Conservation (phyloP, 768 basidiomycete species). For the Cystobasidiopsis lactophilus region DNA sequence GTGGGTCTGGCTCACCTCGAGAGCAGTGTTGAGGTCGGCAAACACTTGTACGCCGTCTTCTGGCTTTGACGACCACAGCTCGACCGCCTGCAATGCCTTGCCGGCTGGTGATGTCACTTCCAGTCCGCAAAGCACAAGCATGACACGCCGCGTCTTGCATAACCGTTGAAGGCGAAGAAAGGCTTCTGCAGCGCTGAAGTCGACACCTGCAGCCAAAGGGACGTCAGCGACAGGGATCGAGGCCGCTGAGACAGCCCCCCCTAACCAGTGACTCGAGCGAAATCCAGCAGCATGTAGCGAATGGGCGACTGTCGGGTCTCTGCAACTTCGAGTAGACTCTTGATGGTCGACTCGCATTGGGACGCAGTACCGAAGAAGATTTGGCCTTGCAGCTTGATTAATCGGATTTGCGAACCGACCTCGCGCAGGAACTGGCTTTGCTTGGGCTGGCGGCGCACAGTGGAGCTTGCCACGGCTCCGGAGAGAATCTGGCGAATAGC, state of each 20-base stretch:
- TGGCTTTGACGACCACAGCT: slow-evolving; percentile 39
- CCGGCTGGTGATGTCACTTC: slow-evolving; percentile 40
- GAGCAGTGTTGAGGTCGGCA: slow-evolving; percentile 58
- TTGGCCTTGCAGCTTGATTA: slow-evolving; percentile 73
- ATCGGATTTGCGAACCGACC: slow-evolving; percentile 58
- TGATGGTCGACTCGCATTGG: slow-evolving; percentile 66
- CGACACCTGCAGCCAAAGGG: slow-evolving; percentile 39
- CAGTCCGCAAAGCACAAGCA: slow-evolving; percentile 74
- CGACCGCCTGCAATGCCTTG: slow-evolving; percentile 52
- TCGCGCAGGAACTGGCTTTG: slow-evolving; percentile 81
- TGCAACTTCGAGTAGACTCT: slow-evolving; percentile 45
- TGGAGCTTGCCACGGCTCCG: slow-evolving; percentile 65
- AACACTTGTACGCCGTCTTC: slow-evolving; percentile 44
- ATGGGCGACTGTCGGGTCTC: slow-evolving; percentile 54
- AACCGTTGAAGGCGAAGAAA: slow-evolving; percentile 76
- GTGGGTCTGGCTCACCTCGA: slow-evolving; percentile 34
- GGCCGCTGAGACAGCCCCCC: no score
- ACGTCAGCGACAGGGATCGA: not conserved
- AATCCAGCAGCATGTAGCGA: slow-evolving; percentile 72
- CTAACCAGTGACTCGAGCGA: slow-evolving; percentile 41
- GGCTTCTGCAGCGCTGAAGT: slow-evolving; percentile 86
- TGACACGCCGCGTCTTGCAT: slow-evolving; percentile 48
- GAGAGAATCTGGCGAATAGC: slow-evolving; percentile 68
- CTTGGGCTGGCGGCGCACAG: slow-evolving; percentile 50
- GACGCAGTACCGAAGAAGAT: slow-evolving; percentile 86